Base-by-base conservation (phyloP, 1,139 yeast species). In the Suzukiozyma palmioleophila region DNA sequence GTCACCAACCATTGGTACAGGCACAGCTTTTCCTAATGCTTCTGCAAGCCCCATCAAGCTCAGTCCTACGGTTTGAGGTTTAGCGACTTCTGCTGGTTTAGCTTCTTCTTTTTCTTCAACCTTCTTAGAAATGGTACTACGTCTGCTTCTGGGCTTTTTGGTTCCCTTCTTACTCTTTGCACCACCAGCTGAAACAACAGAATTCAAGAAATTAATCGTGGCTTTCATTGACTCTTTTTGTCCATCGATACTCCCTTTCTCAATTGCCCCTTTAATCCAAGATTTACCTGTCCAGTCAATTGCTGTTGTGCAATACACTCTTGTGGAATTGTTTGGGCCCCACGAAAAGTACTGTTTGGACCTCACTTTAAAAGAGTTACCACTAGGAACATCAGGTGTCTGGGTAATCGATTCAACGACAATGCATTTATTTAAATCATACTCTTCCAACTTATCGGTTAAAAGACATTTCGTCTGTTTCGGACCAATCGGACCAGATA, bases 341-440 rank as follows among this genome's bases (percentile, higher is more conserved):
- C 98, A 94, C 33, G 81, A 75, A 13, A 90, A 56, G 45, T 73
- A 79, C 11, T 78, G 64, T 41, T 79, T 75, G 0, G 97, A 85
- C 40, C 77, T 75, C 7, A 90, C 84, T 39, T 79, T 73, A 60
- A 94, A 94, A 1, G 87, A 73, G 50, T 75, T 77, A 4, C 99
- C 99, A 42, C 89, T 84, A 1, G 99, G 99, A 10, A 94, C 97
- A 62, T 92, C 97, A 0, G 97, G 98, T 0, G 96, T 85, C 18
- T 72, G 72, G 0, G 96, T 85, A 1, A 74, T 58, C 51, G 85
- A 90, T 30, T 78, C 74, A 2, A 87, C 82, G 28, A 76, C 64
- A 32, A 84, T 73, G 43, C 63, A 68, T 26, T 72, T 64, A 11
- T 81, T 76, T 35, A 81, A 61, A 54, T 87, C 87, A 61, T 72